Percentiles rank a stretch among this genome's conserved stretches.
phyloP scores from a whole-genome alignment of 345 rosid genomes.

The Boechera retrofracta region DNA sequence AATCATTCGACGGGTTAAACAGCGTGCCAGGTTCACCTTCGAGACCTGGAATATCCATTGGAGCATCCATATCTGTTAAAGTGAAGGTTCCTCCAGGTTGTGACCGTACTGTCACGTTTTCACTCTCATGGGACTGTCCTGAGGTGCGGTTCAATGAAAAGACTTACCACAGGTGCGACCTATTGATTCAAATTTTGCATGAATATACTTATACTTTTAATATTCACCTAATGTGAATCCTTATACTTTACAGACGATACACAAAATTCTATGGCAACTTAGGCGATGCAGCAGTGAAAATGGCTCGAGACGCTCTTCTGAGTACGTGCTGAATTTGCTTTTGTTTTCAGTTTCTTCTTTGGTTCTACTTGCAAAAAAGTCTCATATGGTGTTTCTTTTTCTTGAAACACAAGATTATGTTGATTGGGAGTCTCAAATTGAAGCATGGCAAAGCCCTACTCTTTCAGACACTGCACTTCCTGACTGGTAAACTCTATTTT shows the following conservation, averaged over 20 bases:
- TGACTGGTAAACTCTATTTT: conserved; percentile 52
- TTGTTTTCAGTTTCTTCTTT: not conserved
- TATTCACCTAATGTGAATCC: not conserved
- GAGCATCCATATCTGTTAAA: conserved; percentile 80
- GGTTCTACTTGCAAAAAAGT: not conserved
- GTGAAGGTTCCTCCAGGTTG: conserved; percentile 61
- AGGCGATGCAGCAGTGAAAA: conserved; percentile 70
- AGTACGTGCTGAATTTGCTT: conserved; percentile 42
- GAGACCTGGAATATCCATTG: conserved; percentile 73
- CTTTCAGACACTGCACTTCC: conserved; percentile 55
- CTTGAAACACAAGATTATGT: conserved; percentile 47
- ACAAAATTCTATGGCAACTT: conserved; percentile 68
- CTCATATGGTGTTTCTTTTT: conserved; percentile 3
- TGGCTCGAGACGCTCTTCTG: conserved; percentile 68
- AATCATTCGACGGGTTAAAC: conserved; percentile 59
- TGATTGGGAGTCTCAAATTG: conserved; percentile 21
- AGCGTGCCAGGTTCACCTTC: conserved; percentile 50
- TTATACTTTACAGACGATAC: conserved; percentile 58
- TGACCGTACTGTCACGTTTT: conserved; percentile 55
- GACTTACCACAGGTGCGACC: conserved; percentile 67
- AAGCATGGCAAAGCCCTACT: conserved; percentile 11
- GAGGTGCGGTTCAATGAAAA: conserved; percentile 66
- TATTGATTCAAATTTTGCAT: not conserved
- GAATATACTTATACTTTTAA: not conserved
- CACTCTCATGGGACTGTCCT: conserved; percentile 89